Evolutionary conservation across 768 basidiomycete species (phyloP), one percentile per base, ranked within the genome.

Genomic region (Crassisporium funariophilum): DNA sequence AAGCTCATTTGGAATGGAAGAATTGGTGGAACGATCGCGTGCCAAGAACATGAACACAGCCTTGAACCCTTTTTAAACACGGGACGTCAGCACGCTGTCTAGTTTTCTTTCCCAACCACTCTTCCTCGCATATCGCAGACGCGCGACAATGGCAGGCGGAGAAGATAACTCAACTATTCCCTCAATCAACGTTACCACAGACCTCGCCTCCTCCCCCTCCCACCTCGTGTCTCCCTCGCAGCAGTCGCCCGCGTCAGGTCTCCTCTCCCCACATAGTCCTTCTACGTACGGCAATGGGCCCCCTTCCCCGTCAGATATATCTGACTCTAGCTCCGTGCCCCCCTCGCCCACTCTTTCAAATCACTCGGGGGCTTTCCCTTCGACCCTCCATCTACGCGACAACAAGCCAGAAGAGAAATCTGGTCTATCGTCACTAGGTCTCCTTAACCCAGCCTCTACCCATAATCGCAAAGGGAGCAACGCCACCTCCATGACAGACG

Each of bases 341-440:
- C 88, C 89, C 0, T 91, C 89, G 0, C 90, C 89, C 1, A 90
- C 89, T 0, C 73, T 88, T 8, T 88, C 90, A 0, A 78, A 74
- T 2, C 75, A 72, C 12, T 86, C 85, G 2, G 81, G 81, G 0
- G 78, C 82, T 24, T 89, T 85, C 49, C 66, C 60, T 2, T 65
- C 79, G 3, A 70, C 82, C 5, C 67, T 81, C 3, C 74, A 75
- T 3, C 61, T 92, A 37, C 81, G 90, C 27, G 79, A 84, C 34
- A 91, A 90, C 57, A 75, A 77, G 31, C 88, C 86, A 0, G 77
- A 85, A 16, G 75, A 76, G 24, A 70, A 65, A 23, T 71, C 67
- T 21, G 86, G 80, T n/a, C 50, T 73, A 13, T 66, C 75, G 1
- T 83, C 79, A 7, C 68, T 83, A 3, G 62, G 71, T 12, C 65